phyloP scores from a whole-genome alignment of 192 early-diverging fungal genomes.

The Coemansia nantahalensis region DNA sequence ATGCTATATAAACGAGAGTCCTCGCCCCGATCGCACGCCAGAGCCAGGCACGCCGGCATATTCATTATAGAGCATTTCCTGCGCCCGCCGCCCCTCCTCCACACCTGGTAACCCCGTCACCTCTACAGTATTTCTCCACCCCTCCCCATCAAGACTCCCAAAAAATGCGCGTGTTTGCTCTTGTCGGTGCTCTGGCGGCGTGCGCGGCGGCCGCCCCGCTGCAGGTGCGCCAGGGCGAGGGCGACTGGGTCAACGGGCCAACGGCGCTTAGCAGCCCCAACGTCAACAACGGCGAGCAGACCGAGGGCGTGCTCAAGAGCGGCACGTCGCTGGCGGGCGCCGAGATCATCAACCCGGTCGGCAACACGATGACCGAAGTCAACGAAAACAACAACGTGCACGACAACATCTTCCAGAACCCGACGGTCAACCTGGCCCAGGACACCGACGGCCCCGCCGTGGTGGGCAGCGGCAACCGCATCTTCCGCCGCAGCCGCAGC shows the following conservation, averaged over 20 bases:
- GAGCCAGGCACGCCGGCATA: too few species aligned
- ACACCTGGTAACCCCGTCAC: too few species aligned
- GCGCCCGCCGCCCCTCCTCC: too few species aligned
- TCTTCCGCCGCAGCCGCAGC: not conserved
- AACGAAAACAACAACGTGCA: slow-evolving; percentile 33
- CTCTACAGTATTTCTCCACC: not conserved
- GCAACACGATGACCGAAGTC: slow-evolving; percentile 20
- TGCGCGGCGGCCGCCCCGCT: slow-evolving; percentile 13
- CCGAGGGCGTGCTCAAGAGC: slow-evolving; percentile 28
- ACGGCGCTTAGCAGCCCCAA: slow-evolving; percentile 25
- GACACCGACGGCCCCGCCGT: slow-evolving; percentile 17
- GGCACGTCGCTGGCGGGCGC: slow-evolving; percentile 20
- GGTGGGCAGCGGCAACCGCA: slow-evolving; percentile 27
- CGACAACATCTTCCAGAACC: slow-evolving; percentile 38
- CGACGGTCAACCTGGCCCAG: slow-evolving; percentile 23
- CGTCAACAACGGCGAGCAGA: slow-evolving; percentile 35
- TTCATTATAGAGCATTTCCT: not conserved
- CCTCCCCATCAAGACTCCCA: not conserved
- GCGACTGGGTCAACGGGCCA: slow-evolving; percentile 29
- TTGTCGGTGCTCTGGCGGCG: slow-evolving; percentile 19
- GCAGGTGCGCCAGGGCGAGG: slow-evolving; percentile 17
- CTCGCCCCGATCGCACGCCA: too few species aligned
- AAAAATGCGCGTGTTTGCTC: slow-evolving; percentile 37
- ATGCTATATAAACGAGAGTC: too few species aligned
- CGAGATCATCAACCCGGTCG: slow-evolving; percentile 27